Base-by-base conservation (phyloP, 2,329 filamentous ascomycete genomes). In the Huntiella moniliformis region DNA sequence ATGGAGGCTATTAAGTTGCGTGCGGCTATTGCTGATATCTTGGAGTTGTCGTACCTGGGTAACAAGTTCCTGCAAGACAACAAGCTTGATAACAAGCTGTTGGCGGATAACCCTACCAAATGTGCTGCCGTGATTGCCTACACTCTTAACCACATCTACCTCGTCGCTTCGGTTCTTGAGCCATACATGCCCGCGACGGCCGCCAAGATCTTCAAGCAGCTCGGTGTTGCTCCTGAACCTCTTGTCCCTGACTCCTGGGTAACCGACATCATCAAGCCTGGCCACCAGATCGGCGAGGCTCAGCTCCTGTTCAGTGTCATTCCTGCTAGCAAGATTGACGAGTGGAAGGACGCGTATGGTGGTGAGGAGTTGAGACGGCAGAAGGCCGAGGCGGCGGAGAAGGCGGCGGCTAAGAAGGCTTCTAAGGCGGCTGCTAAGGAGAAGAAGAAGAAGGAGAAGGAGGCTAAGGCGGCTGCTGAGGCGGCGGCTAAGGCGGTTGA, bases 131-230 rank as follows among this genome's bases (percentile, higher is more conserved):
- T 75, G n/a, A 69, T 93, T 45, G 81, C 83, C 46, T 67, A 86
- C n/a, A 83, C 80, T 1, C 67, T 93, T 50, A 92, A 92, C 63
- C 74, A 87, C 52, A 77, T 88, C 45, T 77, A 88, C 57, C 76
- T 95, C 31, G 70, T 93, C 41, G 82, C 86, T 16, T 78, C 75
- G 45, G 65, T 94, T 38, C 73, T 87, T 47, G 74, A 77, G 44
- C 87, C 87, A 0, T 95, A 88, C 63, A 83, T 95, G 69, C 86
- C 85, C 36, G 71, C 71, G n/a, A 87, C 81, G 6, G 70, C 81
- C 3, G 70, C 70, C 50, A 74, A 75, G 31, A 94, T 95, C 54
- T 73, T 84, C 52, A 62, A 73, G 51, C 88, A 95, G 64, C 72
- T 96, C 22, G 74, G 79, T 40, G 58, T 73, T 45, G 52, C 60